phyloP scores from a whole-genome alignment of 805 yeast species.

The Candida michaelii region DNA sequence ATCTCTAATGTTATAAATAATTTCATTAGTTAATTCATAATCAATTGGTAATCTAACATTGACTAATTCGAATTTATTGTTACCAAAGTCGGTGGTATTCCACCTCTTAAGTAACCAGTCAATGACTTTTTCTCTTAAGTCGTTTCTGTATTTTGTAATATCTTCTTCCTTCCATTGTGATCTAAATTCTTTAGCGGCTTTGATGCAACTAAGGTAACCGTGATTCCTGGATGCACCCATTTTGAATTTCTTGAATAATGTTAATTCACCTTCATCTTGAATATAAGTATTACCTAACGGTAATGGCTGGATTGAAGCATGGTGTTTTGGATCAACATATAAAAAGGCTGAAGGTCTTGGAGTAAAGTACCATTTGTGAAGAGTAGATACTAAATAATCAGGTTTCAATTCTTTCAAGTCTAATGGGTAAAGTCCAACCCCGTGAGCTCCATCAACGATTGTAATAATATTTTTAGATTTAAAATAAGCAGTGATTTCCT shows the following conservation, averaged over 20 bases:
- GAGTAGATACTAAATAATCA: conserved; percentile 60
- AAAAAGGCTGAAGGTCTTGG: conserved; percentile 61
- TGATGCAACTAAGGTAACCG: conserved; percentile 41
- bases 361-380: conserved; percentile 68
- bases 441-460: conserved; percentile 73
- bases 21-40: neutral
- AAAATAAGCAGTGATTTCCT: conserved; percentile 46
- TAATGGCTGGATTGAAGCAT: conserved; percentile 49
- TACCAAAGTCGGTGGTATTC: conserved; percentile 8
- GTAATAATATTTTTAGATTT: conserved; percentile 47
- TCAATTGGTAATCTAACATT: conserved; percentile 13
- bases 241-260: conserved; percentile 46
- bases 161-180: conserved; percentile 54
- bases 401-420: conserved; percentile 46
- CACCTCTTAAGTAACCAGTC: conserved; percentile 15
- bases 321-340: conserved; percentile 56
- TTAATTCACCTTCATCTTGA: conserved; percentile 24
- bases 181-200: conserved; percentile 55
- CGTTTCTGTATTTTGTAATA: conserved; percentile 48
- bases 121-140: conserved; percentile 38
- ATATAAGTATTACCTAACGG: conserved; percentile 56
- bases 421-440: conserved; percentile 54
- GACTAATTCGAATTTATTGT: conserved; percentile 8
- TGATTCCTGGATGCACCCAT: conserved; percentile 52
- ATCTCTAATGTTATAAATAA: neutral